These are phyloP conservation scores for Arthrobotrys entomopaga DNA, from an alignment of 2,329 filamentous ascomycete species.

Conservation along the genomic window DNA sequence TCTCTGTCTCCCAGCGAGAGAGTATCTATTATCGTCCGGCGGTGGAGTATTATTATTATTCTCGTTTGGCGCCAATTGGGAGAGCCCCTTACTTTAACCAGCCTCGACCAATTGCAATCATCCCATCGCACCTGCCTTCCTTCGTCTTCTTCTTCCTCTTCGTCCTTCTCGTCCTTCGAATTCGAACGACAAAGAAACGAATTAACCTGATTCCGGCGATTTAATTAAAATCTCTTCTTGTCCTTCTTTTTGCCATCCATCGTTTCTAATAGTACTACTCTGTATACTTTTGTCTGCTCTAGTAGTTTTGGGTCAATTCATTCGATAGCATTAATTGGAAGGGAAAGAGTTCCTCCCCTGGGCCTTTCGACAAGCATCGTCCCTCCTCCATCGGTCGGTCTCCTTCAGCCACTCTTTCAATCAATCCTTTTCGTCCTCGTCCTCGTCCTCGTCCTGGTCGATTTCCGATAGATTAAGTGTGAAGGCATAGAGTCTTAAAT, in stretches of 20 bases:
- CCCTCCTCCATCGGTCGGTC: no score
- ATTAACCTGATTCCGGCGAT: background rate
- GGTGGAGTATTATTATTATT: constrained; percentile 8
- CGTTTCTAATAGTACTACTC: background rate
- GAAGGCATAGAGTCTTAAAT: no score
- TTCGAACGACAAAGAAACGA: background rate
- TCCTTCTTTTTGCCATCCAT: background rate
- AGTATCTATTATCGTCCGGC: background rate
- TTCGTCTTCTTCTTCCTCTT: constrained; percentile 26
- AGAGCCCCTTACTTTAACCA: constrained; percentile 54
- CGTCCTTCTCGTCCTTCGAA: constrained; percentile 2
- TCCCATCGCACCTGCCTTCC: constrained; percentile 21
- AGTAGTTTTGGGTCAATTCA: background rate
- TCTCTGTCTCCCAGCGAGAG: no score
- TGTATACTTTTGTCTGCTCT: background rate
- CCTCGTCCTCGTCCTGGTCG: no score
- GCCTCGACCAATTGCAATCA: no score
- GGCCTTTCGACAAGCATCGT: no score
- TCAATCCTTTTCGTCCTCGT: no score
- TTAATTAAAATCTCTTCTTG: background rate
- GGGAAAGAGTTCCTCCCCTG: no score
- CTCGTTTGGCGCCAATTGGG: constrained; percentile 52
- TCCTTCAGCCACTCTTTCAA: no score
- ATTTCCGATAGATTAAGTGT: no score
- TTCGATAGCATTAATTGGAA: no score